These are phyloP conservation scores for Conticribra weissflogii DNA, from an alignment of 108 stramenopile species.

Conservation along the genomic window DNA sequence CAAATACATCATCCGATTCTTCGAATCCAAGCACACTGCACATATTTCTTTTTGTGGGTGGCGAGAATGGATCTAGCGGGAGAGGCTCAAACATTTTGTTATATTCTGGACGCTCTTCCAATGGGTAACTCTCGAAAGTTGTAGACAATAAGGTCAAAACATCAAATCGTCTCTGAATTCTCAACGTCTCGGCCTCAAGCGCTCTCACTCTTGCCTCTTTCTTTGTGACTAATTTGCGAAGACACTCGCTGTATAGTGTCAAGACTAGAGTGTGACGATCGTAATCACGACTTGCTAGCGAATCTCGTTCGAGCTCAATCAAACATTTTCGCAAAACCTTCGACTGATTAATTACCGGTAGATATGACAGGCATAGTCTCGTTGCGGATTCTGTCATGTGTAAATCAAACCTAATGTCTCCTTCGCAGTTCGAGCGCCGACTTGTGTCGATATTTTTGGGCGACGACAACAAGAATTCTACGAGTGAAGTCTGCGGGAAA, in stretches of 20 bases:
- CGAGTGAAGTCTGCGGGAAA: constrained; percentile 28
- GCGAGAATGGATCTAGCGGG: constrained; percentile 34
- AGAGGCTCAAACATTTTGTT: constrained; percentile 70
- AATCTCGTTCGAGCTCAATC: constrained; percentile 36
- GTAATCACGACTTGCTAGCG: constrained; percentile 50
- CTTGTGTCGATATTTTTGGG: constrained; percentile 9
- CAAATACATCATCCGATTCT: constrained; percentile 48
- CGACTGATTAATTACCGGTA: constrained; percentile 43
- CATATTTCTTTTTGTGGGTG: not conserved
- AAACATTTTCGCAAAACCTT: constrained; percentile 56
- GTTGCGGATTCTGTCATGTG: constrained; percentile 31
- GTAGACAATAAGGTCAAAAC: constrained; percentile 72
- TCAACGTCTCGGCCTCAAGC: constrained; percentile 52
- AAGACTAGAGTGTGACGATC: constrained; percentile 64
- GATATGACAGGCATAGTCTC: constrained; percentile 33
- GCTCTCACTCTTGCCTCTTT: constrained; percentile 41
- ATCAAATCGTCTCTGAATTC: constrained; percentile 74
- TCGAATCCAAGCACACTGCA: constrained; percentile 36
- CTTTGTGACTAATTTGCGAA: constrained; percentile 31
- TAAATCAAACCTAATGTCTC: constrained; percentile 52
- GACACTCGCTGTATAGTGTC: constrained; percentile 60
- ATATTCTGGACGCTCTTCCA: constrained; percentile 56
- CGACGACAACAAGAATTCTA: constrained; percentile 43
- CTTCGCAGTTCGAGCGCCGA: not conserved
- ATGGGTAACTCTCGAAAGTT: constrained; percentile 58